phyloP scores from a whole-genome alignment of 1,139 yeast genomes.

The Sugiyamaella sp. region DNA sequence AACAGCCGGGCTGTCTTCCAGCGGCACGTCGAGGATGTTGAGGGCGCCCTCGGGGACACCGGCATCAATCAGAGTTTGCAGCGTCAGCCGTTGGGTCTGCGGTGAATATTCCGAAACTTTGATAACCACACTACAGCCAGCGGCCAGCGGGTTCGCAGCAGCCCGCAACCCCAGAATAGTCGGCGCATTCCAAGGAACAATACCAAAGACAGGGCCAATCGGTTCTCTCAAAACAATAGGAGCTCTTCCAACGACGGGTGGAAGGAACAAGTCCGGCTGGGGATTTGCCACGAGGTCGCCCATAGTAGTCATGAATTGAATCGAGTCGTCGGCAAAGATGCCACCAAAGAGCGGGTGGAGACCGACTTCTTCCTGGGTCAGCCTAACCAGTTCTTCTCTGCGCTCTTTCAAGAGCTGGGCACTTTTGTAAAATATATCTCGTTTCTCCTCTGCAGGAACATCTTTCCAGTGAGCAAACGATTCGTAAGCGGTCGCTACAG shows the following conservation, averaged over 20 bases:
- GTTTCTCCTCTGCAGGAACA: constrained; percentile 22
- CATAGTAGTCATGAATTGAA: constrained; percentile 27
- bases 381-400: constrained; percentile 29
- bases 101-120: constrained; percentile 74
- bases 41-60: constrained; percentile 73
- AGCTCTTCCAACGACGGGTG: constrained; percentile 9
- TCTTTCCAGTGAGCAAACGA: constrained; percentile 27
- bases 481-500: constrained; percentile 25
- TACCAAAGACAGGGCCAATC: constrained; percentile 51
- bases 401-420: constrained; percentile 26
- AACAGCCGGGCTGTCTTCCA: constrained; percentile 53
- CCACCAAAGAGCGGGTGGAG: constrained; percentile 47
- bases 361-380: constrained; percentile 42
- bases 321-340: constrained; percentile 46
- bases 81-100: constrained; percentile 58
- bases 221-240: constrained; percentile 44
- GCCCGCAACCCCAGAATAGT: constrained; percentile 42
- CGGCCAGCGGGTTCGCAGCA: constrained; percentile 51
- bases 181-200: constrained; percentile 58
- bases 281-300: constrained; percentile 21
- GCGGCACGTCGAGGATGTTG: constrained; percentile 60
- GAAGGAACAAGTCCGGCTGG: constrained; percentile 1
- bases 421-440: constrained; percentile 32
- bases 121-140: constrained; percentile 65
- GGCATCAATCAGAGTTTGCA: constrained; percentile 58